Conservation (phyloP, 768 basidiomycete genomes). For the Lentinus brumalis region DNA sequence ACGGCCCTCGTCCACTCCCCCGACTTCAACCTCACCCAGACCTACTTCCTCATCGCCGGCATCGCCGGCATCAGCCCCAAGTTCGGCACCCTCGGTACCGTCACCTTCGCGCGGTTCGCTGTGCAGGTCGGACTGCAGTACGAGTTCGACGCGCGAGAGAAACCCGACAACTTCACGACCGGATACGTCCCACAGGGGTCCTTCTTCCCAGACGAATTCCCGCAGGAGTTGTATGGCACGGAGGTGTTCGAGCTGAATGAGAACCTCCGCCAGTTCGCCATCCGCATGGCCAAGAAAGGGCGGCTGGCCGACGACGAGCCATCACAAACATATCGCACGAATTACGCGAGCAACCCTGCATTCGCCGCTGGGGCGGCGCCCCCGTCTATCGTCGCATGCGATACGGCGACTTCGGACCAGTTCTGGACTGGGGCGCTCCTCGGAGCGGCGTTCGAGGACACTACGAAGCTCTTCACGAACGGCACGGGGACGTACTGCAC, state of each 20-base stretch:
- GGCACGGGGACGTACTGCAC: conserved; percentile 35
- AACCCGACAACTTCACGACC: conserved; percentile 37
- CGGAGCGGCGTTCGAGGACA: conserved; percentile 39
- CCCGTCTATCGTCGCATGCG: conserved; percentile 37
- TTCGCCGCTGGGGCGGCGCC: conserved; percentile 34
- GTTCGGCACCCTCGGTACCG: conserved; percentile 38
- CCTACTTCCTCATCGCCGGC: conserved; percentile 47
- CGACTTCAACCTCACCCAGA: conserved; percentile 39
- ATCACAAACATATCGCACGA: conserved; percentile 34
- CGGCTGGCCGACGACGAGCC: conserved; percentile 36
- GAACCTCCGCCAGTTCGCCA: conserved; percentile 35
- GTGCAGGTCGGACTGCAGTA: conserved; percentile 42
- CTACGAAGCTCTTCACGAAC: conserved; percentile 38
- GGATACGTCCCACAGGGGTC: conserved; percentile 40
- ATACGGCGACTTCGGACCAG: conserved; percentile 40
- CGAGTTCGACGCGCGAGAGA: conserved; percentile 47
- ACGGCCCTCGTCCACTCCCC: conserved; percentile 35
- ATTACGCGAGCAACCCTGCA: conserved; percentile 26
- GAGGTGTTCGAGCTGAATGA: conserved; percentile 49
- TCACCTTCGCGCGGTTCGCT: conserved; percentile 40
- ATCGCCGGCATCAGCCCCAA: conserved; percentile 44
- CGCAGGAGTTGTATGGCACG: conserved; percentile 40
- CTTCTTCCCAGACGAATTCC: conserved; percentile 29
- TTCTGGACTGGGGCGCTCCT: conserved; percentile 41
- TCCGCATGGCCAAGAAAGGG: conserved; percentile 32